These are phyloP conservation scores for Ensete ventricosum DNA, from an alignment of 176 grass and related monocot genomes.

Conservation along the genomic window DNA sequence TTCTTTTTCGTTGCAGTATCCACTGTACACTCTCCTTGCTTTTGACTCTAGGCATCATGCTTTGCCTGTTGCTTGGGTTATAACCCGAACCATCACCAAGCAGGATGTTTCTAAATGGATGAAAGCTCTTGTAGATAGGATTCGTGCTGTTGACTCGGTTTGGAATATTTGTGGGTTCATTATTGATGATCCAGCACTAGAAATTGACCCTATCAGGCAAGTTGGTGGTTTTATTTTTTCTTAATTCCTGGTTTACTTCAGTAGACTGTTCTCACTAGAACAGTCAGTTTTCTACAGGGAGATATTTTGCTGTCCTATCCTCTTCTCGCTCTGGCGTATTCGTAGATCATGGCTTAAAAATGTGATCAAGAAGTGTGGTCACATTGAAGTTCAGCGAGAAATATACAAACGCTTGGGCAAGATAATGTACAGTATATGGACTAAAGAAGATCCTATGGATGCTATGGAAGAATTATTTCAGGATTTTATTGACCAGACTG, in stretches of 20 bases:
- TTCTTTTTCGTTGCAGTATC: conserved; percentile 49
- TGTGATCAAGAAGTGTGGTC: conserved; percentile 69
- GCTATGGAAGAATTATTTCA: conserved; percentile 57
- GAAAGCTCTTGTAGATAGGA: conserved; percentile 63
- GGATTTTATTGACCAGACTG: conserved; percentile 86
- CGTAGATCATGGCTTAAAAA: conserved; percentile 85
- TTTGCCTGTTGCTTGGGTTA: conserved; percentile 82
- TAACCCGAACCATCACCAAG: conserved; percentile 77
- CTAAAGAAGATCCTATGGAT: conserved; percentile 48
- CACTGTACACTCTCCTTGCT: conserved; percentile 67
- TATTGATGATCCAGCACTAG: conserved; percentile 69
- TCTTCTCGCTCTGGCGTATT: conserved; percentile 79
- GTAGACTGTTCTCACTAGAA: conserved; percentile 3
- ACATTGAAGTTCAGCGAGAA: conserved; percentile 59
- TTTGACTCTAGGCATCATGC: conserved; percentile 82
- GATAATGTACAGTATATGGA: conserved; percentile 64
- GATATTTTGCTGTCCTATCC: conserved; percentile 56
- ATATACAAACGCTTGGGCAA: conserved; percentile 59
- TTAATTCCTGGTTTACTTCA: not conserved
- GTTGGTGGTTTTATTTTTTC: conserved; percentile 4
- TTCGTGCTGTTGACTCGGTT: conserved; percentile 45
- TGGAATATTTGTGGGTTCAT: conserved; percentile 69
- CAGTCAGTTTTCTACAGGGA: conserved; percentile 37
- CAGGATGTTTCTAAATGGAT: conserved; percentile 77
- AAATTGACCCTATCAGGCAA: conserved; percentile 75